Base-by-base conservation (phyloP, 768 basidiomycete species). In the Pisolithus orientalis region DNA sequence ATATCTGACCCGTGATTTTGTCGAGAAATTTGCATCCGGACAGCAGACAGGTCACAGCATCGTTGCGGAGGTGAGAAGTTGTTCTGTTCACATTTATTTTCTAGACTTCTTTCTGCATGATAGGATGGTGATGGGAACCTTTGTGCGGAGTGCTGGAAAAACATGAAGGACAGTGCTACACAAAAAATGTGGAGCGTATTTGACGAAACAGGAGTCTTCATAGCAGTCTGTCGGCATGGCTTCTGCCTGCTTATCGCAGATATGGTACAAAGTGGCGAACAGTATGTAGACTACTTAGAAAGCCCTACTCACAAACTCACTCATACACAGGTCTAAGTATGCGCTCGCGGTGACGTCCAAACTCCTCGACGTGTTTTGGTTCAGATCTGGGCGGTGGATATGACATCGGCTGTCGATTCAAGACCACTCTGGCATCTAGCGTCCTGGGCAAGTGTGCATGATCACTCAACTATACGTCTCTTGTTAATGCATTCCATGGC, bases 221-320 rank as follows among this genome's bases (percentile, higher is more conserved):
- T 65, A 1, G 46, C 57, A 6, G 47, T 57, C 1, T 67, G 65
- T 47, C 48, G 56, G 1, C 65, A 67, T 54, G 62, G 63, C 6
- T 59, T 65, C 11, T 50, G 57, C 4, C 56, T 64, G 2, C 21
- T 58, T 0, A 57, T 54, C 1, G 51, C 52, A 6, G 62, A 67
- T 37, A 67, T 67, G 65, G 52, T 65, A 1, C 53, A 51, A 28
- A 65, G 65, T 37, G 63, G 53, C 10, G 48, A 54, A 14, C 29
- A 37, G 53, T 54, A 17, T 32, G 48, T 45, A 37, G 11, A 2
- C 9, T 6, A 6, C 44, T 2, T 28, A 4, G 17, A 13, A 4
- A 32, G 4, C 31, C 2, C 4, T 24, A 6, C 6, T n/a, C 16
- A 3, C 25, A 4, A n/a, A 14, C 34, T 21, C 25, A 7, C 11